Evolutionary conservation across 106 monocot genomes (phyloP), one percentile per base, ranked within the genome.

Genomic region (Gastrodia elata): DNA sequence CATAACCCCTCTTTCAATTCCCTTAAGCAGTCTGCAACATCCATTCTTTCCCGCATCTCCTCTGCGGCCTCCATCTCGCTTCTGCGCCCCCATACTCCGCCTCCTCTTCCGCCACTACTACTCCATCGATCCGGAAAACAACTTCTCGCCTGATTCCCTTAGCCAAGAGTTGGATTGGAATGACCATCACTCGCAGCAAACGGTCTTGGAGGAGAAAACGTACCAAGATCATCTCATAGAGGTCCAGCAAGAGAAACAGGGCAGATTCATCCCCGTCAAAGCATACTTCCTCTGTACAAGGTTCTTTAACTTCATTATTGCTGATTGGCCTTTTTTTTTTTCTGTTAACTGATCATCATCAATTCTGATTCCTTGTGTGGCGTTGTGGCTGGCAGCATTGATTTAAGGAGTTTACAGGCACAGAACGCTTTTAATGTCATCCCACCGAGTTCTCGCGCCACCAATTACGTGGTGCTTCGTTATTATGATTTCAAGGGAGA

Each of bases 391-490:
- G 42, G 65, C 80, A 98, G 97, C 44, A 93, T 98, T 72, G 90
- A 98, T 77, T 80, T 98, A 84, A 86, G 81, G 86, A 84, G 88
- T 42, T 78, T 98, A 82, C 97, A 93, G 80, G 65, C 86, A 2
- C 97, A 98, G 80, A 98, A 98, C 77, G 84, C 91, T 16, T 91
- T 86, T 82, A 92, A 98, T 80, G 90, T 93, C 64, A 88, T 98
- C 39, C 97, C 97, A 0, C 90, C 88, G 5, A 93, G 65, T 44
- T 98, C 93, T 26, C 87, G 93, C 5, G 90, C 97, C 3, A 78
- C 90, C 16, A 98, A 98, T 80, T 98, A 98, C 79, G 82, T 98
- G 4, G 90, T 92, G 16, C 88, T 97, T n/a, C 75, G 83, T 69
- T 97, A 86, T 71, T 90, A 90, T 30, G 97, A 97, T 76, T 73